Percentiles rank a stretch among this genome's conserved stretches.
phyloP scores from a whole-genome alignment of 1,284 basidiomycete genomes.

The Microstroma glucosiphilum region DNA sequence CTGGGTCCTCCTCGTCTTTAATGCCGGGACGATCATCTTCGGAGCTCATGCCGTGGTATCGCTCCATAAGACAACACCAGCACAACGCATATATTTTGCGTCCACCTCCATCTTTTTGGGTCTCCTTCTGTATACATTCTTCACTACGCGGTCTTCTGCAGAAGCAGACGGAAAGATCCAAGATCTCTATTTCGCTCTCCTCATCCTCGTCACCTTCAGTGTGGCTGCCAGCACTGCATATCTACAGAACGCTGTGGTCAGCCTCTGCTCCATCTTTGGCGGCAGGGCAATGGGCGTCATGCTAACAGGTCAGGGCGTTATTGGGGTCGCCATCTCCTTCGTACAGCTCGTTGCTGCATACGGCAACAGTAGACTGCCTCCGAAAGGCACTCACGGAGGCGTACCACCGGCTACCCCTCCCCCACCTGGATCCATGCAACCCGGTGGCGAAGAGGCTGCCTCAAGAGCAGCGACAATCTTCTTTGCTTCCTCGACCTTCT shows the following conservation, averaged over 20 bases:
- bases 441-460: not conserved
- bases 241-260: conserved; percentile 42
- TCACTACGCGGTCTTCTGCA: conserved; percentile 15
- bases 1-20: conserved; percentile 40
- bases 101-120: conserved; percentile 6
- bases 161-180: not conserved
- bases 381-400: not conserved
- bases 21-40: conserved; percentile 34
- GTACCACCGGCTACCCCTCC: not conserved
- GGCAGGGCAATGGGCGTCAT: conserved; percentile 38
- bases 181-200: conserved; percentile 28
- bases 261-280: conserved; percentile 37
- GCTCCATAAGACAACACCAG: not conserved
- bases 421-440: no score
- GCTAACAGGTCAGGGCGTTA: conserved; percentile 41
- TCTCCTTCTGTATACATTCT: conserved; percentile 20
- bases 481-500: not conserved
- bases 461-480: conserved; percentile 6
- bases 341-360: conserved; percentile 35
- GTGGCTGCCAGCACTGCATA: conserved; percentile 36
- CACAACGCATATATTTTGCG: conserved; percentile 9
- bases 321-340: conserved; percentile 33
- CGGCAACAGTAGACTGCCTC: not conserved
- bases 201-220: conserved; percentile 18
- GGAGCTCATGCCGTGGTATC: conserved; percentile 22